Percentiles rank a stretch among this genome's conserved stretches.
phyloP scores from a whole-genome alignment of 352 stramenopile species.

The Globisporangium echinulatum region DNA sequence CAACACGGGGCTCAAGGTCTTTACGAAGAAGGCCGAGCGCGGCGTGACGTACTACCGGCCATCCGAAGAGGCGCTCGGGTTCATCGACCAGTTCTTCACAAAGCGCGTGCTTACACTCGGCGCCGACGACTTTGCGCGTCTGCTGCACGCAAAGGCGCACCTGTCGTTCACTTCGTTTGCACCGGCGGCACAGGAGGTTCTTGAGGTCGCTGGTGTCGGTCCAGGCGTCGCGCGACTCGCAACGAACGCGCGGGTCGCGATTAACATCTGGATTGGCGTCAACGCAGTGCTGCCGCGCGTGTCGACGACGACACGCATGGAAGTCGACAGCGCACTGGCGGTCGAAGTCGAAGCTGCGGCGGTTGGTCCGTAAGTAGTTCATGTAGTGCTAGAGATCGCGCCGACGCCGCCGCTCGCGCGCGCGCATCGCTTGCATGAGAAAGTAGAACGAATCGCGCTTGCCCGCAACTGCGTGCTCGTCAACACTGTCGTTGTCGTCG shows the following conservation, averaged over 20 bases:
- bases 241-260: constrained; percentile 32
- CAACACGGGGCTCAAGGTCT: constrained; percentile 90
- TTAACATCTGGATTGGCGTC: constrained; percentile 78
- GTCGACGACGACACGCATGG: constrained; percentile 52
- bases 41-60: constrained; percentile 79
- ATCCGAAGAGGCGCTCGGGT: constrained; percentile 79
- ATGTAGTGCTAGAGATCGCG: constrained; percentile 1
- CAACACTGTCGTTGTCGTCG: constrained; percentile 10
- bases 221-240: constrained; percentile 50
- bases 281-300: constrained; percentile 68
- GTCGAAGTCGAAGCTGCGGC: not conserved
- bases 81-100: constrained; percentile 85
- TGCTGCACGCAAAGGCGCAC: constrained; percentile 51
- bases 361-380: constrained; percentile 10
- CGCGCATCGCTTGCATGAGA: constrained; percentile 49
- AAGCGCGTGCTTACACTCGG: constrained; percentile 59
- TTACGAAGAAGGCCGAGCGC: constrained; percentile 68
- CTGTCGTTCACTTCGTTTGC: constrained; percentile 46
- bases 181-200: constrained; percentile 20
- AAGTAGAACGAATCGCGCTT: constrained; percentile 82
- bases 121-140: constrained; percentile 31
- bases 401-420: constrained; percentile 9
- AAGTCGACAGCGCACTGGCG: constrained; percentile 26
- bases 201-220: constrained; percentile 33
- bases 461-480: constrained; percentile 25